These are phyloP conservation scores for Meyerozyma smithsonii DNA, from an alignment of 1,139 yeast species.

Conservation along the genomic window DNA sequence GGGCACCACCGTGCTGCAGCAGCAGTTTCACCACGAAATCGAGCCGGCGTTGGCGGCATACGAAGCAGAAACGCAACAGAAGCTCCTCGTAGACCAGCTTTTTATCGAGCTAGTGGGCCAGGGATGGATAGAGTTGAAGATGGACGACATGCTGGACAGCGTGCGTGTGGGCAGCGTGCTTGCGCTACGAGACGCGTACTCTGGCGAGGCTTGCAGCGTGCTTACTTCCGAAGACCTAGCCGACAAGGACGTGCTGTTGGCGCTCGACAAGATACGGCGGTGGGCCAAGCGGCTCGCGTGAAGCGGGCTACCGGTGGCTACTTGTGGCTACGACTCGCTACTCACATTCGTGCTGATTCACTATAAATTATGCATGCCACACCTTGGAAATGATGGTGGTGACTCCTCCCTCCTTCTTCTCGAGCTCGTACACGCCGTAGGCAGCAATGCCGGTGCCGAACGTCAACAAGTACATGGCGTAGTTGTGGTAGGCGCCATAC, in stretches of 20 bases:
- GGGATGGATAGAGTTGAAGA: conserved; percentile 6
- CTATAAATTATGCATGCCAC: conserved; percentile 28
- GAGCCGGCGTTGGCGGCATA: conserved; percentile 4
- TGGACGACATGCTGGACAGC: conserved; percentile 6
- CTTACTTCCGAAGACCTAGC: neutral
- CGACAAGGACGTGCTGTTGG: conserved; percentile 2
- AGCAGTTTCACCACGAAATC: neutral
- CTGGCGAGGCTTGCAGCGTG: neutral
- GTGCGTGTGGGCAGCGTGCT: conserved; percentile 6
- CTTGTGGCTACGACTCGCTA: neutral
- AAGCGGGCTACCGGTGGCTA: neutral
- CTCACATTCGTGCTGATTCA: neutral
- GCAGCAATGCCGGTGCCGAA: conserved; percentile 60
- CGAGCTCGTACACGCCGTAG: conserved; percentile 66
- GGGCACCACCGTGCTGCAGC: conserved; percentile 4
- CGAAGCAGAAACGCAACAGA: neutral
- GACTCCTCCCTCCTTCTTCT: conserved; percentile 63
- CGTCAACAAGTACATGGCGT: conserved; percentile 57
- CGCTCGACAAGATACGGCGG: neutral
- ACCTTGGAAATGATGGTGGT: conserved; percentile 36
- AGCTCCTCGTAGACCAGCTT: neutral
- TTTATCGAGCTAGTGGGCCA: conserved; percentile 7
- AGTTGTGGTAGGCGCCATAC: conserved; percentile 61
- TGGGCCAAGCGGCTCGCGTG: neutral
- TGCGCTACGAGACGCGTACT: conserved; percentile 11